These are phyloP conservation scores for Metarhizium robertsii DNA, from an alignment of 2,329 filamentous ascomycete genomes.

Conservation along the genomic window DNA sequence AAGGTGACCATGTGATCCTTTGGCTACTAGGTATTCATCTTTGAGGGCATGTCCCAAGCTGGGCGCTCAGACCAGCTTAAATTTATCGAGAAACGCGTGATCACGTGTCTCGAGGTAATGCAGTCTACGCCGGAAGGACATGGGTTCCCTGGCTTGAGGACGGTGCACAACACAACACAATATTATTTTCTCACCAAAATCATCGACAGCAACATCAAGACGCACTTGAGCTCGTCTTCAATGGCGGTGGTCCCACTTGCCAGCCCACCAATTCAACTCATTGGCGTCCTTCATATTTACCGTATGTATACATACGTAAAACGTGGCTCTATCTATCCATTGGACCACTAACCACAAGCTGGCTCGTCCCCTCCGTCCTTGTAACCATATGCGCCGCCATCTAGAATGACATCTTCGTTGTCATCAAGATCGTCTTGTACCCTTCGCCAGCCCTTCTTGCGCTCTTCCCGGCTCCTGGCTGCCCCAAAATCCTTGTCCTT, in stretches of 20 bases:
- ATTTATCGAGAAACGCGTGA: slow-evolving; percentile 3
- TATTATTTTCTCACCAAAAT: too few species aligned
- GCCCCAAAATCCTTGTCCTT: slow-evolving; percentile 30
- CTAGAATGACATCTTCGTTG: slow-evolving; percentile 50
- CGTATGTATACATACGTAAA: background rate
- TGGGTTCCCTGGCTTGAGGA: too few species aligned
- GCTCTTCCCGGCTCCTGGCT: slow-evolving; percentile 31
- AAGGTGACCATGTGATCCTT: background rate
- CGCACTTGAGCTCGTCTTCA: too few species aligned
- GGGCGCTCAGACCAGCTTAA: background rate
- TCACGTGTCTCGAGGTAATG: slow-evolving; percentile 1
- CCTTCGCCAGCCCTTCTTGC: slow-evolving; percentile 42
- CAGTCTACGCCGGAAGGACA: too few species aligned
- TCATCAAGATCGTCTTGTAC: slow-evolving; percentile 52
- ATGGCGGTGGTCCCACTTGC: too few species aligned
- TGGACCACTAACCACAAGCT: slow-evolving; percentile 27
- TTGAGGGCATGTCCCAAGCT: background rate
- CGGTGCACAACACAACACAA: too few species aligned
- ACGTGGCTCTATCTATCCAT: background rate
- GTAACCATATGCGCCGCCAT: slow-evolving; percentile 41
- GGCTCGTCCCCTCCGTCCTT: slow-evolving; percentile 24
- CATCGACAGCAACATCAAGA: too few species aligned
- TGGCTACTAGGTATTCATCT: too few species aligned
- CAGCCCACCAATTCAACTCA: too few species aligned
- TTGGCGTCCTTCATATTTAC: too few species aligned